phyloP scores from a whole-genome alignment of 352 stramenopile genomes.

The Pilasporangium apinafurcum region DNA sequence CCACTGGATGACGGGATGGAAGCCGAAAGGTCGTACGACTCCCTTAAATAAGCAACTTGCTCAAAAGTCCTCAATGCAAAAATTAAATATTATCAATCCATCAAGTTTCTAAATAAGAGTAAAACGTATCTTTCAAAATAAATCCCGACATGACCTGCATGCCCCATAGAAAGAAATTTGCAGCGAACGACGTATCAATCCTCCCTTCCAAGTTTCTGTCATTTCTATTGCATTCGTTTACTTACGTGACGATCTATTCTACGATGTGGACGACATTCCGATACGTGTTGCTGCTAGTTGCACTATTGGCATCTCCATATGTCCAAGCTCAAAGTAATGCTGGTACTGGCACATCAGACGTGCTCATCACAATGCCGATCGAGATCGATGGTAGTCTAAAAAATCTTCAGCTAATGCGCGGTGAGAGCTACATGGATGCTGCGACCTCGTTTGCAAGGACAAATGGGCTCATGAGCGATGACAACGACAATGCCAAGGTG shows the following conservation, averaged over 20 bases:
- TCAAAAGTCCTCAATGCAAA: too few relatives aligned
- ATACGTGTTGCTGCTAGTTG: conserved; percentile 14
- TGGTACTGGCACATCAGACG: conserved; percentile 17
- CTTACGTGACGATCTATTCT: neutral
- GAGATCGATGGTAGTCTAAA: conserved; percentile 47
- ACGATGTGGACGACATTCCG: conserved; percentile 10
- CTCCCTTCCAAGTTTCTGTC: neutral
- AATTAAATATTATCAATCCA: too few relatives aligned
- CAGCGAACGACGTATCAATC: neutral
- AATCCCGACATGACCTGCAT: too few relatives aligned
- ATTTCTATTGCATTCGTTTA: neutral
- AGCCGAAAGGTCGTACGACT: too few relatives aligned
- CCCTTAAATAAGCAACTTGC: too few relatives aligned
- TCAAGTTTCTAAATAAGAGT: conserved; percentile 6
- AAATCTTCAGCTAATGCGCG: conserved; percentile 61
- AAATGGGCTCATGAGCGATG: conserved; percentile 43
- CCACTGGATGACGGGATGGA: too few relatives aligned
- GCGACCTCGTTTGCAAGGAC: conserved; percentile 54
- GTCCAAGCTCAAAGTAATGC: conserved; percentile 19
- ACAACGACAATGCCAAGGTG: conserved; percentile 38
- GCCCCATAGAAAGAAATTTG: too few relatives aligned
- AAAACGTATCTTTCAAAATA: conserved; percentile 25
- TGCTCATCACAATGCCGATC: conserved; percentile 64
- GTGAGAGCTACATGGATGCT: conserved; percentile 60
- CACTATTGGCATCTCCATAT: conserved; percentile 8